Evolutionary conservation across 148 eudicot genomes (phyloP).

Genomic region (Vaccinium vitisidaea): DNA sequence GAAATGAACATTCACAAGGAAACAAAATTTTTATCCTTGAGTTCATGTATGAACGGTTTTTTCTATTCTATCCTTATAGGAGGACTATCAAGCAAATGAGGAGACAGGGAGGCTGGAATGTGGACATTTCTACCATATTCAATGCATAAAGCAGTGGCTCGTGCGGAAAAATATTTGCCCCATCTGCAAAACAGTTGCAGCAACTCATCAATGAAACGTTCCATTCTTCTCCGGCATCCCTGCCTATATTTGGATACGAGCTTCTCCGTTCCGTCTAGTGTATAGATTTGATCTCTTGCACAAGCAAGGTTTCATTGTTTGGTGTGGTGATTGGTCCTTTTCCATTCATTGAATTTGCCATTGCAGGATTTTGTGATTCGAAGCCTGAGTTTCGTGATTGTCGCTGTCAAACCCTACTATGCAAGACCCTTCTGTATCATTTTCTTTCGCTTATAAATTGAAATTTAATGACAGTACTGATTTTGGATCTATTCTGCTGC

Average conservation of each 20-base stretch:
- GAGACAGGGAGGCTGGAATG: conserved; percentile 66
- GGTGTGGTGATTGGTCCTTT: neutral
- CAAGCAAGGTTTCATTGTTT: conserved; percentile 12
- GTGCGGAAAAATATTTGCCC: conserved; percentile 62
- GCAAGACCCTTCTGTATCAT: neutral
- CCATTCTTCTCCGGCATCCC: neutral
- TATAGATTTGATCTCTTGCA: conserved; percentile 13
- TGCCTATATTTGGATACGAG: neutral
- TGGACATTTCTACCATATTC: conserved; percentile 60
- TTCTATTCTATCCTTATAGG: conserved; percentile 34
- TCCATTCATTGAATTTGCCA: conserved; percentile 7
- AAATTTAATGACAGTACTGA: neutral
- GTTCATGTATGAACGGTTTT: neutral
- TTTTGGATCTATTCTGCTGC: conserved; percentile 6
- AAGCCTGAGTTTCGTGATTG: neutral
- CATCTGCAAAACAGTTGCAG: conserved; percentile 61
- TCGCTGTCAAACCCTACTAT: neutral
- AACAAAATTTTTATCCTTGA: neutral
- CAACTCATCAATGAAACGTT: conserved; percentile 22
- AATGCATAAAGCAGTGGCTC: conserved; percentile 78
- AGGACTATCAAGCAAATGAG: conserved; percentile 57
- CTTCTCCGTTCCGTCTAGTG: neutral
- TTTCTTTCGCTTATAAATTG: neutral
- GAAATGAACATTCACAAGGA: neutral
- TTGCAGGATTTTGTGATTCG: neutral